Conservation (phyloP, 139 green algal genomes). For the Picochlorum sp. region DNA sequence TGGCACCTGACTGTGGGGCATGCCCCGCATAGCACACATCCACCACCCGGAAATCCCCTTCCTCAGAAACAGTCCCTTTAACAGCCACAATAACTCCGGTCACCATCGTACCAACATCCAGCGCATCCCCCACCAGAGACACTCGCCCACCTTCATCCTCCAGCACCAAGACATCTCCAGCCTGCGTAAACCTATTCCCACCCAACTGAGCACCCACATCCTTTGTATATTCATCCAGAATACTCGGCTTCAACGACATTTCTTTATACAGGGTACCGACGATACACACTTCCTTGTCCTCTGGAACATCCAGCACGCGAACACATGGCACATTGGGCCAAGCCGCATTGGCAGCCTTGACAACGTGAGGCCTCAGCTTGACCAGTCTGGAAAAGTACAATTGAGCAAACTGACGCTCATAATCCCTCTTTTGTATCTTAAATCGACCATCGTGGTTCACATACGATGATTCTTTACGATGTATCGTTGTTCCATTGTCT, state of each 20-base stretch:
- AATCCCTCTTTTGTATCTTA: constrained; percentile 35
- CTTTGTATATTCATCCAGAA: constrained; percentile 91
- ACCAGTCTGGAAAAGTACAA: constrained; percentile 85
- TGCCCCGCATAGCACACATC: constrained; percentile 27
- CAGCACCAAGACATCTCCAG: constrained; percentile 76
- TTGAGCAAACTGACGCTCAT: constrained; percentile 83
- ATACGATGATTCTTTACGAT: background rate
- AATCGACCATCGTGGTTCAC: constrained; percentile 33
- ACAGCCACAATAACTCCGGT: constrained; percentile 81
- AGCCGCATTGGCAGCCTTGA: constrained; percentile 18
- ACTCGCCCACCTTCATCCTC: constrained; percentile 92
- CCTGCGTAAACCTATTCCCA: constrained; percentile 45
- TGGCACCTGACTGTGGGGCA: constrained; percentile 19
- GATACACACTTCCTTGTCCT: constrained; percentile 61
- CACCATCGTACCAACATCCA: constrained; percentile 51
- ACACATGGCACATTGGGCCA: constrained; percentile 69
- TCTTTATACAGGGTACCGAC: constrained; percentile 96
- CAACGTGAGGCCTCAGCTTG: constrained; percentile 42
- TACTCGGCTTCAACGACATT: constrained; percentile 89
- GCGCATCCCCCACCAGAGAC: constrained; percentile 36
- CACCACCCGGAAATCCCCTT: constrained; percentile 65
- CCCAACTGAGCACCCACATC: constrained; percentile 22
- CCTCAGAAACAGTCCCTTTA: constrained; percentile 44
- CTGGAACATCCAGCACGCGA: constrained; percentile 69
- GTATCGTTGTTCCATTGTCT: background rate